Base-by-base conservation (phyloP, 2,329 filamentous ascomycete species). In the Exophiala viscosa region DNA sequence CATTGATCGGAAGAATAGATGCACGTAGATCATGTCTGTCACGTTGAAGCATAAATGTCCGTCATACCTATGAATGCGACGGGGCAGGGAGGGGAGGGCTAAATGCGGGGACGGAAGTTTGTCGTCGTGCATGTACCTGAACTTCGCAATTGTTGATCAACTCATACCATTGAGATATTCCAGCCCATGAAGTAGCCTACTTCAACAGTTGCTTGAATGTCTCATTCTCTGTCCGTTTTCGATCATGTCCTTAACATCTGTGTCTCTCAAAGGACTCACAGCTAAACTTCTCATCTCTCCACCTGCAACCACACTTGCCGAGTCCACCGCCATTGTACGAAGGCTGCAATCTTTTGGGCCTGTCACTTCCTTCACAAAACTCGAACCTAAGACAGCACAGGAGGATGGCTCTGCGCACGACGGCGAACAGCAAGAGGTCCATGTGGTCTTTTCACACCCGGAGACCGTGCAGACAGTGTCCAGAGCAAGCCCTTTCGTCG, bases 291-390 rank as follows among this genome's bases (percentile, higher is more conserved):
- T 50, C 28, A 50, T 62, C 23, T 54, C 54, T 13, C 60, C 59
- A n/a, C 49, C 58, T 3, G 52, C 59, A 2, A 23, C 39, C 20
- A 54, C 59, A 9, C 32, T 59, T 17, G 34, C 45, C 33, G 54
- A 62, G 45, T 59, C 60, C 8, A 58, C 57, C 14, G 59, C 59
- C 11, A 48, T 62, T 17, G 38, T 61, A 5, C 52, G 52, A 28
- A 44, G 48, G 28, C 53, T 62, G n/a, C 57, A 61, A 47, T 51
- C 52, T 5, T 55, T 56, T 23, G 59, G 58, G 40, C 52, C 46
- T 28, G 49, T 55, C 3, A 35, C 41, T 31, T 55, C 52, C 13
- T 58, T 58, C 28, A 50, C 38, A 1, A 43, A 38, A 23, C 20
- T 10, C 10, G n/a, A 35, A 11, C n/a, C 28, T 23, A 46, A 32